Evolutionary conservation across 1,284 basidiomycete genomes (phyloP).

Genomic region (Apiotrichum veenhuisii): DNA sequence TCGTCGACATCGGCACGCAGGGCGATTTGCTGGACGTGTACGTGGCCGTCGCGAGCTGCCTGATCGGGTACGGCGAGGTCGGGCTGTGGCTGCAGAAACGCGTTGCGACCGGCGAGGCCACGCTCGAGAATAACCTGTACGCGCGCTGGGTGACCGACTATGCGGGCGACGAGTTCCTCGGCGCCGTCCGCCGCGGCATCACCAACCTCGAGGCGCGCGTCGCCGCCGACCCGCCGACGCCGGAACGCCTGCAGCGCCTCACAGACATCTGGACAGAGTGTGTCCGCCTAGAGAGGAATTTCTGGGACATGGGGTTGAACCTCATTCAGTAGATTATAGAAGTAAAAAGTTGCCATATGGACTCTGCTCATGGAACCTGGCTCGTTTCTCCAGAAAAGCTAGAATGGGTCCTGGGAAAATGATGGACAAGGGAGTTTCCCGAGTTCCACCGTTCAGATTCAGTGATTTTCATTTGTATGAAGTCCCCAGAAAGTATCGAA

Average conservation of each 20-base stretch:
- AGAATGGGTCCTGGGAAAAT: too few species aligned
- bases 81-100: constrained; percentile 71
- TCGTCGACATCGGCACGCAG: constrained; percentile 70
- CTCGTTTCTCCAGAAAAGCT: too few species aligned
- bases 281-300: constrained; percentile 73
- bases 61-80: constrained; percentile 92
- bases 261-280: constrained; percentile 71
- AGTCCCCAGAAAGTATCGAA: too few species aligned
- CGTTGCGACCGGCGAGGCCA: constrained; percentile 55
- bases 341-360: not conserved
- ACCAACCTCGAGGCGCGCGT: constrained; percentile 63
- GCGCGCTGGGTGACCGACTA: constrained; percentile 77
- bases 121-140: constrained; percentile 67
- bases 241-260: constrained; percentile 63
- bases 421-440: too few species aligned
- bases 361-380: too few species aligned
- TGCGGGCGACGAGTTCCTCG: constrained; percentile 64
- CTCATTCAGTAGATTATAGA: constrained; percentile 3
- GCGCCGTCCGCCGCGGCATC: constrained; percentile 66
- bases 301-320: constrained; percentile 66
- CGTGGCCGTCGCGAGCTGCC: constrained; percentile 78
- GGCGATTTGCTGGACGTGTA: constrained; percentile 69
- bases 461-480: too few species aligned
- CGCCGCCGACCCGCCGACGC: constrained; percentile 63
- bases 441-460: too few species aligned